Evolutionary conservation across 805 yeast species (phyloP).

Genomic region (Ogataea saltuana): DNA sequence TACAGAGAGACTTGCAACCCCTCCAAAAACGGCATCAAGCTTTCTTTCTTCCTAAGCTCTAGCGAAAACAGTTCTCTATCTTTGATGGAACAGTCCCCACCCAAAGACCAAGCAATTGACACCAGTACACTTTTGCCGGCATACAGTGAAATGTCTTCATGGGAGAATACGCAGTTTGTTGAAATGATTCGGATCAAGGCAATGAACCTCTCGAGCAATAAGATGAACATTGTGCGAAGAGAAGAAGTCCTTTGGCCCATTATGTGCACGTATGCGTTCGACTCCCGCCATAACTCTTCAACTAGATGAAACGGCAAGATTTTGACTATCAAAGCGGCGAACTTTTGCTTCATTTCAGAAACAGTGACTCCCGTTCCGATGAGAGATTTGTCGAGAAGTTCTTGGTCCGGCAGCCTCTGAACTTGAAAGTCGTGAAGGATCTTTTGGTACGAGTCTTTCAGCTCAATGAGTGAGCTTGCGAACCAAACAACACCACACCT

Average conservation of each 20-base stretch:
- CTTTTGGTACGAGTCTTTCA: slow-evolving; percentile 13
- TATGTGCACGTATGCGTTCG: slow-evolving; percentile 44
- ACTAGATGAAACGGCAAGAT: slow-evolving; percentile 22
- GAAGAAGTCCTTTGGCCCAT: slow-evolving; percentile 50
- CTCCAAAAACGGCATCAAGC: slow-evolving; percentile 13
- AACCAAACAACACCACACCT: slow-evolving; percentile 90
- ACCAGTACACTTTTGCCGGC: slow-evolving; percentile 38
- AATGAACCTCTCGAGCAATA: slow-evolving; percentile 41
- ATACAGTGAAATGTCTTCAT: slow-evolving; percentile 34
- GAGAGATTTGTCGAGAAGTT: background rate
- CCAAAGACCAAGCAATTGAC: slow-evolving; percentile 61
- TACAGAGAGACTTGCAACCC: slow-evolving; percentile 28
- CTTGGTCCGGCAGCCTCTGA: slow-evolving; percentile 16
- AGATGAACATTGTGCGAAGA: slow-evolving; percentile 40
- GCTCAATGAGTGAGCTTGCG: slow-evolving; percentile 35
- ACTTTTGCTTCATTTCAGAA: slow-evolving; percentile 5
- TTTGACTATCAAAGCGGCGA: slow-evolving; percentile 5
- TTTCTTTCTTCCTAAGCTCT: slow-evolving; percentile 28
- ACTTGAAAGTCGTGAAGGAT: slow-evolving; percentile 17
- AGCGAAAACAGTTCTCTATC: slow-evolving; percentile 43
- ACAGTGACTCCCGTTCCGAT: slow-evolving; percentile 3
- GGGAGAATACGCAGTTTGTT: slow-evolving; percentile 26
- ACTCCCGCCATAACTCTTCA: slow-evolving; percentile 25
- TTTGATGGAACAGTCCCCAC: slow-evolving; percentile 51
- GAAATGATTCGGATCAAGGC: slow-evolving; percentile 24